Percentiles rank a stretch among this genome's conserved stretches.
Evolutionary conservation across 805 yeast genomes (phyloP).

Genomic region (Yamadazyma paraphyllophila): DNA sequence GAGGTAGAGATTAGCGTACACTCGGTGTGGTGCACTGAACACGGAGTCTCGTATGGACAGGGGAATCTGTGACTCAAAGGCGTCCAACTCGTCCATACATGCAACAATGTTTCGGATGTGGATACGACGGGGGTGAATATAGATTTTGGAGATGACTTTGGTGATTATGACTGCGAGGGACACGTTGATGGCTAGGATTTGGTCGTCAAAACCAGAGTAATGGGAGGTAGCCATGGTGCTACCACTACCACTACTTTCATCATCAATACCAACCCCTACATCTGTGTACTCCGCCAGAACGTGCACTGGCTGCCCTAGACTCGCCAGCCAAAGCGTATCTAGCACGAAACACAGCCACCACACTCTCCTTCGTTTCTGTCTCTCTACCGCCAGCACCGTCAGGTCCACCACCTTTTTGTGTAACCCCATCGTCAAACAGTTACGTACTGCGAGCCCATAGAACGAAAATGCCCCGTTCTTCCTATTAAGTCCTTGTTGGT

Average conservation of each 20-base stretch:
- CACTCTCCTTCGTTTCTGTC: conserved; percentile 32
- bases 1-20: conserved; percentile 31
- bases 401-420: conserved; percentile 21
- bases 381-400: neutral
- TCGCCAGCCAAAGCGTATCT: conserved; percentile 37
- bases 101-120: conserved; percentile 35
- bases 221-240: too few species aligned
- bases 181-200: conserved; percentile 31
- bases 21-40: conserved; percentile 12
- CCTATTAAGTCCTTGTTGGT: conserved; percentile 33
- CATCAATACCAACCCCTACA: conserved; percentile 23
- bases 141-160: conserved; percentile 29
- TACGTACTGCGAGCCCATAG: conserved; percentile 38
- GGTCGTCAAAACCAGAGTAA: conserved; percentile 25
- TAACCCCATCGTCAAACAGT: conserved; percentile 33
- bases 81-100: conserved; percentile 35
- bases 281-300: conserved; percentile 40
- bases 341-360: conserved; percentile 42
- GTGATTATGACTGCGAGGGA: conserved; percentile 35
- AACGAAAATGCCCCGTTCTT: conserved; percentile 36
- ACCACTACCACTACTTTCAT: too few species aligned
- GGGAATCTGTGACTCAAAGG: conserved; percentile 30
- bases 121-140: conserved; percentile 26
- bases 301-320: conserved; percentile 35
- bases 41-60: conserved; percentile 26